phyloP scores from a whole-genome alignment of 2,329 filamentous ascomycete species.

The Aureobasidium sp. region DNA sequence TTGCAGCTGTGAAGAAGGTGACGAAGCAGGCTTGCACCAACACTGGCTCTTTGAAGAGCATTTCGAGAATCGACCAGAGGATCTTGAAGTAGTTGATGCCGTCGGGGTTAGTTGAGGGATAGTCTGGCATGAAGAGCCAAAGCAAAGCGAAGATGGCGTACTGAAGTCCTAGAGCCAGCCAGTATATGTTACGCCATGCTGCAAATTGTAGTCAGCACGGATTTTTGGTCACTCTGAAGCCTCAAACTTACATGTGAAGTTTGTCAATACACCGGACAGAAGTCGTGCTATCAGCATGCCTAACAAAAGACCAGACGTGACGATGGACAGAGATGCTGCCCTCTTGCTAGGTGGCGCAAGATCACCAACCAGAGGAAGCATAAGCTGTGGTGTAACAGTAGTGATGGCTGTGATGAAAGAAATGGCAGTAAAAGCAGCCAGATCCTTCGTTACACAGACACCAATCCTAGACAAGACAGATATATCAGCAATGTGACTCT shows the following conservation, averaged over 20 bases:
- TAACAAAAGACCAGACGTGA: conserved; percentile 65
- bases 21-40: conserved; percentile 63
- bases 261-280: conserved; percentile 64
- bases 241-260: conserved; percentile 25
- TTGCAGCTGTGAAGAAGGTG: conserved; percentile 51
- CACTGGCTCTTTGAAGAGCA: conserved; percentile 57
- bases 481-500: conserved; percentile 21
- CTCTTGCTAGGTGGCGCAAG: conserved; percentile 61
- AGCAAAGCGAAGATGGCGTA: conserved; percentile 56
- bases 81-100: conserved; percentile 57
- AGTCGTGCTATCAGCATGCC: conserved; percentile 69
- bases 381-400: conserved; percentile 65
- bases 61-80: conserved; percentile 53
- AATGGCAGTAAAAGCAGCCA: conserved; percentile 56
- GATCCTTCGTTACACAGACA: conserved; percentile 58
- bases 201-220: conserved; percentile 34
- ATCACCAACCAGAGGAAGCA: conserved; percentile 74
- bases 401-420: conserved; percentile 68
- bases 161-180: conserved; percentile 65
- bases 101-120: conserved; percentile 61
- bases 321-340: conserved; percentile 61
- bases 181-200: conserved; percentile 70
- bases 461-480: conserved; percentile 47
- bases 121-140: conserved; percentile 70
- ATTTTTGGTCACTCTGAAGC: neutral